Base-by-base conservation (phyloP, 1,284 basidiomycete genomes). In the Ustilago tritici region DNA sequence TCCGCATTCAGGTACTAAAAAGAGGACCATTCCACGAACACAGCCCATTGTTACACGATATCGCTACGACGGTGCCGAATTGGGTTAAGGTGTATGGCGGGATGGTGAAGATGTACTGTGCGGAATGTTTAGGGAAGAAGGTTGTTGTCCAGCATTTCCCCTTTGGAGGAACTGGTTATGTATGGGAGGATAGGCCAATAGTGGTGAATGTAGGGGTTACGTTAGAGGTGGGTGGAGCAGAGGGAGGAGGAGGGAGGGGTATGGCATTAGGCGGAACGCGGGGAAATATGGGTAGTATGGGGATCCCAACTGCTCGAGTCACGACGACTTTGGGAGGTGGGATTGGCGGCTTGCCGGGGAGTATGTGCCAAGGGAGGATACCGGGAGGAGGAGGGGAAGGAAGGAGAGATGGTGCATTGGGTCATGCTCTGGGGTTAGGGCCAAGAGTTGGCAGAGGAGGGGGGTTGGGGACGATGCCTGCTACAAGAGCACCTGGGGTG, bases 71-170 rank as follows among this genome's bases (percentile, higher is more conserved):
- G 10, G 95, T 98, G 17, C 91, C 92, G 10, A 91, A 90, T 69
- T 99, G 95, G 93, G 87, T 88, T 40, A 98, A 98, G 86, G 93
- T 96, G 19, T 93, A 95, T 84, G 90, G 89, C 6, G 97, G 97
- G 2, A 87, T 98, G 76, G 90, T 94, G 82, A 98, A 97, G 88
- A 98, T 99, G 95, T 99, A 95, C 87, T 90, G 93, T 89, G 95
- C 92, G 15, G 96, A 99, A 87, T 95, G 98, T n/a, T 88, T 98
- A 35, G 91, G 92, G 11, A 98, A 98, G 87, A 90, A 92, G n/a
- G 95, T 97, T 14, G 96, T 98, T 4, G 95, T 98, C 14, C 96
- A 99, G 87, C 95, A 98, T 83, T 89, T 98, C 52, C 92, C 92
- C 36, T 90, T 98, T 32, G 95, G 95, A 11, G 84, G 82, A 47